Evolutionary conservation across 129 eudicot genomes (phyloP).

Genomic region (Centella asiatica): DNA sequence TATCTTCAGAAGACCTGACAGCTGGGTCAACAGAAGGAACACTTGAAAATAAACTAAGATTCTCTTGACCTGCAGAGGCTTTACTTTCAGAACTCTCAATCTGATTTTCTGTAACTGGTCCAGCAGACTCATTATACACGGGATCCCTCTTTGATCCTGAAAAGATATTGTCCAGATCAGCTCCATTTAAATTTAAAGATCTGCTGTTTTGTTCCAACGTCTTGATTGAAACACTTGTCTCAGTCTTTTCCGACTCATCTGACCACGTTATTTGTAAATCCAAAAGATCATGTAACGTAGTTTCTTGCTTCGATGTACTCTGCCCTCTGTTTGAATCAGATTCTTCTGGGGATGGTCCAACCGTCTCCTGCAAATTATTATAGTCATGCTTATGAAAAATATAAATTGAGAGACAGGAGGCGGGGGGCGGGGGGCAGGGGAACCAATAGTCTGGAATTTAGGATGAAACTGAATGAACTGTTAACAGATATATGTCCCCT

Average conservation of each 20-base stretch:
- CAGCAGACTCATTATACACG: conserved; percentile 23
- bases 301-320: conserved; percentile 30
- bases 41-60: conserved; percentile 34
- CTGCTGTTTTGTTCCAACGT: conserved; percentile 21
- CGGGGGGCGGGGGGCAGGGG: too few relatives aligned
- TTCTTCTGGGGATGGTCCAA: conserved; percentile 33
- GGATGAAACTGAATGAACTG: too few relatives aligned
- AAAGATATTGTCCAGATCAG: conserved; percentile 39
- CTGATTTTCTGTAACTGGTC: conserved; percentile 21
- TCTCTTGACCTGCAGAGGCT: conserved; percentile 22
- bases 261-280: conserved; percentile 54
- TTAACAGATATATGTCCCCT: too few relatives aligned
- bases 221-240: conserved; percentile 18
- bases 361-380: conserved; percentile 45
- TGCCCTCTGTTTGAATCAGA: conserved; percentile 32
- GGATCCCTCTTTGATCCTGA: conserved; percentile 23
- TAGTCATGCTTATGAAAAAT: too few relatives aligned
- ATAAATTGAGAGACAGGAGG: too few relatives aligned
- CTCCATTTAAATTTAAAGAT: conserved; percentile 26
- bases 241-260: conserved; percentile 39
- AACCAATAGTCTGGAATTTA: too few relatives aligned
- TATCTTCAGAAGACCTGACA: conserved; percentile 24
- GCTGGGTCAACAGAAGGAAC: conserved; percentile 21
- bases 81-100: conserved; percentile 20
- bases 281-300: conserved; percentile 46